Conservation (phyloP, 202 grass and related monocot species). For the Eragrostis tef region DNA sequence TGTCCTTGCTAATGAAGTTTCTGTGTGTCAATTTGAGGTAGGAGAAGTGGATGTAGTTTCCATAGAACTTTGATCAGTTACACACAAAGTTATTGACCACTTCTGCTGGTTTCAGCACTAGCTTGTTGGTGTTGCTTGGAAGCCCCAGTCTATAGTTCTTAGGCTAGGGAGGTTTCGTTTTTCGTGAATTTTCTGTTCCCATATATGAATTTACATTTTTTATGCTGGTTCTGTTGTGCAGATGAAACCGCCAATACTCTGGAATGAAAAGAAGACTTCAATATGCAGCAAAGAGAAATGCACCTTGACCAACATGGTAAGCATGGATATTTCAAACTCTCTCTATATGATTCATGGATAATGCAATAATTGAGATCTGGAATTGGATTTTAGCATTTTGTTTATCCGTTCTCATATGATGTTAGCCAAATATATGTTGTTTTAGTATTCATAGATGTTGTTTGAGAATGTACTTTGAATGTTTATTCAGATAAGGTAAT, state of each 20-base stretch:
- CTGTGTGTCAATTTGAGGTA: background rate
- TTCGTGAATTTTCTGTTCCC: background rate
- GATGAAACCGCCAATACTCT: background rate
- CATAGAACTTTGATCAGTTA: background rate
- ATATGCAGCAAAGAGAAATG: background rate
- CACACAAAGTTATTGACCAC: background rate
- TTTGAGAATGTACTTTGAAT: background rate
- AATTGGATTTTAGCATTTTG: background rate
- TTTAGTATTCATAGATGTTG: background rate
- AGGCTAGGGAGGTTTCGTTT: background rate
- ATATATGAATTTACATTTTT: slow-evolving; percentile 10
- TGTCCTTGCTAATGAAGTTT: background rate
- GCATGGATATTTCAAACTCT: background rate
- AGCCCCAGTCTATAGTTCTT: background rate
- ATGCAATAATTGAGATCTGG: background rate
- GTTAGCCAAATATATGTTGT: background rate
- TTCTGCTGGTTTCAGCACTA: background rate
- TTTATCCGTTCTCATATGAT: background rate
- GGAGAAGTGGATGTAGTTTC: background rate
- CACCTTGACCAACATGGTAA: background rate
- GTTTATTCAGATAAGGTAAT: too few species aligned
- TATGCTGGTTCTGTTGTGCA: slow-evolving; percentile 9
- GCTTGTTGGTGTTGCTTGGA: background rate
- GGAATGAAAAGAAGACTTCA: background rate
- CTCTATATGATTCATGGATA: background rate